Evolutionary conservation across 306 rosid genomes (phyloP).

Genomic region (Glycine tomentella): DNA sequence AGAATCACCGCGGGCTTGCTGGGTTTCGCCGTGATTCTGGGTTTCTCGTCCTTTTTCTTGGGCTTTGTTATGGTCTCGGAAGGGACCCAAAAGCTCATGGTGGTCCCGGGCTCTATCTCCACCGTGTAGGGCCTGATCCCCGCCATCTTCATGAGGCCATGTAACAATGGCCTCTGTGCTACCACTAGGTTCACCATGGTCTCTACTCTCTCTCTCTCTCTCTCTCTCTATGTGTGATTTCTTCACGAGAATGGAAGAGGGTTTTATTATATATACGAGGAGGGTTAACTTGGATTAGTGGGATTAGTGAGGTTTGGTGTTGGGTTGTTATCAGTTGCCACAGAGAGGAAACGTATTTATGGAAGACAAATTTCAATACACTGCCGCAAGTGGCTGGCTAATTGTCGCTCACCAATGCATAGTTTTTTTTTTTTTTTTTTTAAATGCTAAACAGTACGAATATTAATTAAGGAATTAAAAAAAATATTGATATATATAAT

Average conservation of each 20-base stretch:
- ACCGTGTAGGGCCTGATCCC: conserved; percentile 73
- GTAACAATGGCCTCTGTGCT: conserved; percentile 71
- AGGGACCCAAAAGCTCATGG: conserved; percentile 87
- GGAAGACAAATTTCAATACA: conserved; percentile 4
- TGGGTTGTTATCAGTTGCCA: conserved; percentile 52
- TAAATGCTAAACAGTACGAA: no score
- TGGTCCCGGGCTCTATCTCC: conserved; percentile 79
- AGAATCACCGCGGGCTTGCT: conserved; percentile 77
- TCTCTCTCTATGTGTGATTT: neutral
- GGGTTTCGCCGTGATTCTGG: conserved; percentile 40
- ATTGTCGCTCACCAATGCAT: neutral
- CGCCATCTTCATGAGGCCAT: conserved; percentile 86
- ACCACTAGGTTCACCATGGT: conserved; percentile 89
- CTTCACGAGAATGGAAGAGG: neutral
- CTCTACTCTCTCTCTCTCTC: conserved; percentile 1
- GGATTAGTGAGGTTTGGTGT: conserved; percentile 53
- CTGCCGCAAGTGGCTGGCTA: neutral
- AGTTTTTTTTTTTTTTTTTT: no score
- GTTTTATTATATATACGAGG: conserved; percentile 10
- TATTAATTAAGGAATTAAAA: no score
- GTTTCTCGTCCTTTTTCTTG: conserved; percentile 47
- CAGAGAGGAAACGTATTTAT: neutral
- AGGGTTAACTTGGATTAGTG: neutral
- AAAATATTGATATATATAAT: no score
- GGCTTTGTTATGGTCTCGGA: conserved; percentile 61